phyloP scores from a whole-genome alignment of 768 basidiomycete species.

The Pholiota conissans region DNA sequence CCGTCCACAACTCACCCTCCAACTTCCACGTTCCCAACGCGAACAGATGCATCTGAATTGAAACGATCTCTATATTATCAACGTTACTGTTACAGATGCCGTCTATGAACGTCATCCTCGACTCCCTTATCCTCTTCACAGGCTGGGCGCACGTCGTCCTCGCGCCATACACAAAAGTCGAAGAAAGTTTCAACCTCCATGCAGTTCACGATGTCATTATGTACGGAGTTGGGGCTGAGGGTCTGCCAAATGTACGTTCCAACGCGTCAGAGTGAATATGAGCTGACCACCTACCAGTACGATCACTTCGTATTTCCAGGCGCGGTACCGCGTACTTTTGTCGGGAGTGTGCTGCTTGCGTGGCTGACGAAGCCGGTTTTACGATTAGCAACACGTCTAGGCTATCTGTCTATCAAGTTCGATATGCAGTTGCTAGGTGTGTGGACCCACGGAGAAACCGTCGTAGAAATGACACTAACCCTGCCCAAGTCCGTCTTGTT shows the following conservation, averaged over 20 bases:
- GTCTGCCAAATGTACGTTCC: conserved; percentile 49
- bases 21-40: no score
- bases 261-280: background rate
- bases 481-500: conserved; percentile 77
- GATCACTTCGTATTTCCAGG: conserved; percentile 91
- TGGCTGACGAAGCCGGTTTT: conserved; percentile 53
- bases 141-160: conserved; percentile 71
- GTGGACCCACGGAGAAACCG: conserved; percentile 20
- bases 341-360: conserved; percentile 73
- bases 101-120: conserved; percentile 37
- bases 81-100: no score
- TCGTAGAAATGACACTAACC: background rate
- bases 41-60: no score
- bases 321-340: conserved; percentile 85
- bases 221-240: conserved; percentile 55
- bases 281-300: conserved; percentile 49
- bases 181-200: conserved; percentile 96
- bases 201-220: conserved; percentile 85
- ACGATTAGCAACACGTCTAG: conserved; percentile 37
- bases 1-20: no score
- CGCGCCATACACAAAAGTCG: conserved; percentile 93
- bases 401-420: conserved; percentile 53
- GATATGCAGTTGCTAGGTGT: conserved; percentile 71
- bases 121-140: conserved; percentile 48
- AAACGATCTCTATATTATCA: no score